Evolutionary conservation across 2,329 filamentous ascomycete species (phyloP), one percentile per base, ranked within the genome.

Genomic region (Beauveria caledonica): DNA sequence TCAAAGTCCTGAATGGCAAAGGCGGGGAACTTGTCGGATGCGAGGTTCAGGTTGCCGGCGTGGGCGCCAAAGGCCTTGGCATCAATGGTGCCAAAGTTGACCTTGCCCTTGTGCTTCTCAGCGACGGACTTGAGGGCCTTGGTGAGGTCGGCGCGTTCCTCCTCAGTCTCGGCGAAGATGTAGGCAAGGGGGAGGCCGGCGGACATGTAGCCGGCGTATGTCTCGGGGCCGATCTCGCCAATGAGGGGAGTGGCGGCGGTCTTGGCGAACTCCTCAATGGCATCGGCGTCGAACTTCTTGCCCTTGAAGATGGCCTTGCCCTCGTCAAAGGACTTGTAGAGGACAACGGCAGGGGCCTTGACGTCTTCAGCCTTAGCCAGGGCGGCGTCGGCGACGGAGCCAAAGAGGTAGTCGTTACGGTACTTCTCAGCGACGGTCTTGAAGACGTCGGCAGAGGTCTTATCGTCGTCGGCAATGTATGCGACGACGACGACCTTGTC

Each of bases 51-150:
- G 86, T 99, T 99, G 70, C 85, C 86, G 68, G 91, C 92, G 78
- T 99, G 94, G 68, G 93, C 92, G 73, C 94, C 94, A 72, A 95
- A 99, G 63, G 89, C 77, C 81, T 90, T 90, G 67, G 94, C 92
- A 72, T 99, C 94, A 70, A 99, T 97, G 71, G 92, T 97, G 66
- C 92, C 94, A 74, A 99, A 95, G 88, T 96, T 97, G 81, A 99
- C 85, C 75, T 86, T 86, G 77, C 94, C 93, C 79, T 92, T 93
- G 83, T 92, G 86, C 80, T 93, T 89, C 80, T 95, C 84, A 63
- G 94, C 94, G 66, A 99, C 76, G 66, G 90, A 82, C 83, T 92
- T 96, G 71, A 99, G 82, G 64, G 85, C 80, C 66, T 88, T 84
- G 67, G 87, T 80, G 67, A 96, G 86, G 71, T 86, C 79, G 71